Evolutionary conservation across 768 basidiomycete genomes (phyloP).

Genomic region (Inosperma sp.): DNA sequence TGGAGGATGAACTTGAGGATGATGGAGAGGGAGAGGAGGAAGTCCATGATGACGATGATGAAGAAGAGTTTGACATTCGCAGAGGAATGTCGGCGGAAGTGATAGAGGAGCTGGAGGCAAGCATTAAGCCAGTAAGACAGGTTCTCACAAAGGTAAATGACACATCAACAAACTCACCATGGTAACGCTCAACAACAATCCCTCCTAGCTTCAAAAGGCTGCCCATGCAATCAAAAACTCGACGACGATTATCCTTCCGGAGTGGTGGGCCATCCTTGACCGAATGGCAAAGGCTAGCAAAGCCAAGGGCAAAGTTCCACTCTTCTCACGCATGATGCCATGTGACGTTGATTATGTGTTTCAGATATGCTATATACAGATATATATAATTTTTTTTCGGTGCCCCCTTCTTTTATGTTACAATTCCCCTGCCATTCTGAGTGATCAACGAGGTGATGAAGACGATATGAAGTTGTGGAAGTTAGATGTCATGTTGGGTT

Average conservation of each 20-base stretch:
- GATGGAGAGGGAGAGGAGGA: conserved; percentile 5
- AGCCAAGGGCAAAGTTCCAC: background rate
- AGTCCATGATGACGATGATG: conserved; percentile 15
- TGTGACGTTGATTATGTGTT: too few species aligned
- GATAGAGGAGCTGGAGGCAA: conserved; percentile 12
- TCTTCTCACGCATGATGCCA: too few species aligned
- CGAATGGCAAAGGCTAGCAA: background rate
- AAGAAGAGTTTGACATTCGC: conserved; percentile 15
- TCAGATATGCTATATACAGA: too few species aligned
- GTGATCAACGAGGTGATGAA: too few species aligned
- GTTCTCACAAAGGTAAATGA: conserved; percentile 29
- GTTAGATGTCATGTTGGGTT: too few species aligned
- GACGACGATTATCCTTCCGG: conserved; percentile 18
- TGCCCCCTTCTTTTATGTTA: too few species aligned
- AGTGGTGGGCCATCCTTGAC: too few species aligned
- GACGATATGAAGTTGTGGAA: too few species aligned
- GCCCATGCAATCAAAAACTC: conserved; percentile 20
- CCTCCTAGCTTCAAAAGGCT: conserved; percentile 17
- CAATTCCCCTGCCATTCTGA: too few species aligned
- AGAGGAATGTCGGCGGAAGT: conserved; percentile 13
- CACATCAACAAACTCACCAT: background rate
- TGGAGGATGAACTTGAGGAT: conserved; percentile 2
- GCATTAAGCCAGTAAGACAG: conserved; percentile 22
- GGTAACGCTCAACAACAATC: background rate
- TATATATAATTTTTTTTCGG: too few species aligned